phyloP scores from a whole-genome alignment of 345 rosid genomes.

The Durio zibethinus region DNA sequence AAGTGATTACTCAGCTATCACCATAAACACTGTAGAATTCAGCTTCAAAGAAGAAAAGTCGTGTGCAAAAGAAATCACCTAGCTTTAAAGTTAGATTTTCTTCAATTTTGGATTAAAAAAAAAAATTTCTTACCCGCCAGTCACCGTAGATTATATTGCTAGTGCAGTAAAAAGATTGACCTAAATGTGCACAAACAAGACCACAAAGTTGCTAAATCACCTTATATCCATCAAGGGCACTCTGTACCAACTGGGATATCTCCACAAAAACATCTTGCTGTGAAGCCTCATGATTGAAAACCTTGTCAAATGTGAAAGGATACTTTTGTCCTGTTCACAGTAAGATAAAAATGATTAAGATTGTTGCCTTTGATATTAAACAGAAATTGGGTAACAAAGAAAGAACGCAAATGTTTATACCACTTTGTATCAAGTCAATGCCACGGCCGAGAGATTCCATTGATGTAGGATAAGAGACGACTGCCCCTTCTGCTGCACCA shows the following conservation, averaged over 20 bases:
- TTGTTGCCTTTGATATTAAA: neutral
- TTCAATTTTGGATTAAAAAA: neutral
- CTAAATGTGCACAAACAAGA: neutral
- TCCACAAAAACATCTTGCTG: slow-evolving; percentile 88
- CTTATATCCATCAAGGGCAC: slow-evolving; percentile 98
- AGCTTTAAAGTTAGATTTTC: neutral
- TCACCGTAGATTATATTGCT: neutral
- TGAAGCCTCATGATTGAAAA: slow-evolving; percentile 75
- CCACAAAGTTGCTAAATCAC: slow-evolving; percentile 26
- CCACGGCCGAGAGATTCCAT: slow-evolving; percentile 73
- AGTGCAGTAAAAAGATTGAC: neutral
- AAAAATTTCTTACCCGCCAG: neutral
- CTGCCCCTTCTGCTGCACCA: slow-evolving; percentile 51
- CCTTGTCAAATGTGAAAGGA: slow-evolving; percentile 93
- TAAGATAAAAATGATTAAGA: neutral
- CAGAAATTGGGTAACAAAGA: neutral
- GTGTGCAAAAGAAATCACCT: neutral
- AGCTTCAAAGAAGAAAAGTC: neutral
- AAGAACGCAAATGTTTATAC: slow-evolving; percentile 28
- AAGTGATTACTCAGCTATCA: neutral
- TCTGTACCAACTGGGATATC: slow-evolving; percentile 89
- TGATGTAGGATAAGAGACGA: slow-evolving; percentile 67
- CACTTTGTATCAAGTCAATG: slow-evolving; percentile 73
- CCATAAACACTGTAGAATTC: neutral
- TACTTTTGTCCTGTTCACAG: slow-evolving; percentile 59